Base-by-base conservation (phyloP, 805 yeast species). In the Zygotorulaspora sp. region DNA sequence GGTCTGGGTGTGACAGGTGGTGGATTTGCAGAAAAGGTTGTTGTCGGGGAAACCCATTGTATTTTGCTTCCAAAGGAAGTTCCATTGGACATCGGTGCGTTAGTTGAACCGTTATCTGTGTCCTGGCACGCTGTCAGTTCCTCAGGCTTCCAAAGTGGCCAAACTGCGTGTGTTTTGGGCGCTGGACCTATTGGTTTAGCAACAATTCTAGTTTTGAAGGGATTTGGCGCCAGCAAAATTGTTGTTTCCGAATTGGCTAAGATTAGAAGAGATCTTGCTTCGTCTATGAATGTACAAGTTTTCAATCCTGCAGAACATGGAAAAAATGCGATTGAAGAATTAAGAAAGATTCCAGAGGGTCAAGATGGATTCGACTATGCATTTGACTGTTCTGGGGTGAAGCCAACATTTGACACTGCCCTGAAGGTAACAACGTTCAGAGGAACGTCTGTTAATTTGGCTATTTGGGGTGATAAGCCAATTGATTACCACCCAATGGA, bases 181-280 rank as follows among this genome's bases (percentile, higher is more conserved):
- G 75, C 77, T 18, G 83, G 83, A 4, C 80, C 82, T 15, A 77
- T 78, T 52, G 83, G 83, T 5, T 58, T 78, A 16, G 74, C 81
- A 15, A 68, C 79, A 3, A 62, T 76, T n/a, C 57, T 77, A 30
- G 79, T 74, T 13, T 61, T 76, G 35, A 73, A 76, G 12, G 67
- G 75, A 29, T 66, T 66, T 42, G 80, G 75, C 3, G 67, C 68
- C 33, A 62, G 63, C 15, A 72, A 52, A 15, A 70, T 75, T 38
- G 71, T 76, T 12, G 75, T 72, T 18, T 63, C 72, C 28, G 80
- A 76, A 49, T 72, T 75, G 6, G 70, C 79, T 0, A 47, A 57
- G 30, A 63, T 65, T 11, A 63, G 81, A 55, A 62, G 80, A 52
- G 62, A 71, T 3, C 62, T 71, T 34, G 80, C 80, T 2, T 63